Percentiles rank a stretch among this genome's conserved stretches.
Conservation (phyloP, 768 basidiomycete genomes). For the Tubosaeta sp. region DNA sequence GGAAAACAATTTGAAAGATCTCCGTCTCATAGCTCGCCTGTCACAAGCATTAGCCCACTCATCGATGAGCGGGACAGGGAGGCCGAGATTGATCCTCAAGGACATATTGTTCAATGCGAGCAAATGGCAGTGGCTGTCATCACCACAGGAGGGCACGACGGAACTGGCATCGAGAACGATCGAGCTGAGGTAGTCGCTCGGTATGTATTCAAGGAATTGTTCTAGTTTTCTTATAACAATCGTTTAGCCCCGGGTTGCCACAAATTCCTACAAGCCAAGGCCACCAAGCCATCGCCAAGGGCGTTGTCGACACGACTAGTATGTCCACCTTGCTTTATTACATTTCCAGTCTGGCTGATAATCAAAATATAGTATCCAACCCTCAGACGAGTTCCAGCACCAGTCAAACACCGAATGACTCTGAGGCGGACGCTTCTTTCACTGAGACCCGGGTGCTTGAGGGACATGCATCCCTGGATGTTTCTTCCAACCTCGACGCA, state of each 20-base stretch:
- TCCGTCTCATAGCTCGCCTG: not conserved
- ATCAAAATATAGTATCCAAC: not conserved
- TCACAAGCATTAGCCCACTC: not conserved
- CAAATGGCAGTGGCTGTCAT: not conserved
- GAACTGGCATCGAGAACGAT: not conserved
- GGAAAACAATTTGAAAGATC: not conserved
- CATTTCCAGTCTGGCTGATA: not conserved
- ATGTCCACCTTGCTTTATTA: not conserved
- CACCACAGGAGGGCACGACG: not conserved
- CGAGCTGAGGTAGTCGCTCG: not conserved
- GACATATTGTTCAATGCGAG: not conserved
- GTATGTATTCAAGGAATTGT: not conserved
- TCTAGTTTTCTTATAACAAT: not conserved
- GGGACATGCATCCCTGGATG: not conserved
- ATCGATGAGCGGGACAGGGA: not conserved
- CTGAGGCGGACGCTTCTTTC: not conserved
- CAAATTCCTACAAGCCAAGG: not conserved
- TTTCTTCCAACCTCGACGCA: not conserved
- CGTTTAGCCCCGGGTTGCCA: not conserved
- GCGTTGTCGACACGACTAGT: not conserved
- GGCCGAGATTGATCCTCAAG: not conserved
- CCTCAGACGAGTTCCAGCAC: not conserved
- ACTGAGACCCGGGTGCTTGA: not conserved
- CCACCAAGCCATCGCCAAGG: not conserved
- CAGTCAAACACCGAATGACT: not conserved